Evolutionary conservation across 129 eudicot genomes (phyloP).

Genomic region (Solidago caesia): DNA sequence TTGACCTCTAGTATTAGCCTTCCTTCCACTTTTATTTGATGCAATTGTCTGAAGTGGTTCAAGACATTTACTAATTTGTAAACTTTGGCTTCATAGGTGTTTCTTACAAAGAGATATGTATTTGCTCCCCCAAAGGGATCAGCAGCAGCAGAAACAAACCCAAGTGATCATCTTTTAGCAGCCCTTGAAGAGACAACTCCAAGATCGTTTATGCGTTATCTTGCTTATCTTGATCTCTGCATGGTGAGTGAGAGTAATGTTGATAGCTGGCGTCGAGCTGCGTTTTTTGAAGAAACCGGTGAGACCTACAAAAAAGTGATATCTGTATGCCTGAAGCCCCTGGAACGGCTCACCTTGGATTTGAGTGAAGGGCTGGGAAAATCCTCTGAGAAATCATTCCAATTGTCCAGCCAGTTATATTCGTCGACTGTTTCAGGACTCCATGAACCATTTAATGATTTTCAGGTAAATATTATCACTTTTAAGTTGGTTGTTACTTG

Average conservation of each 20-base stretch:
- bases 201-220: constrained; percentile 64
- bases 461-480: constrained; percentile 54
- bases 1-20: background rate
- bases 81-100: constrained; percentile 48
- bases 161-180: constrained; percentile 85
- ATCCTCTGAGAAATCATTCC: constrained; percentile 46
- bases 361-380: constrained; percentile 52
- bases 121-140: constrained; percentile 97
- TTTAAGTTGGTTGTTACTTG: background rate
- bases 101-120: constrained; percentile 65
- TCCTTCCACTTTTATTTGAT: background rate
- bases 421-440: constrained; percentile 55
- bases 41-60: no score
- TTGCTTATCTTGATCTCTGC: constrained; percentile 86
- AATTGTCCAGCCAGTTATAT: constrained; percentile 58
- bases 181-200: constrained; percentile 68
- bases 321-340: constrained; percentile 67
- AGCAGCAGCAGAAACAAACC: constrained; percentile 88
- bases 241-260: constrained; percentile 92
- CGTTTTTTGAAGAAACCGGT: constrained; percentile 90
- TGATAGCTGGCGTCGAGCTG: constrained; percentile 90
- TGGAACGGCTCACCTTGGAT: constrained; percentile 63
- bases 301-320: constrained; percentile 87
- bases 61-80: background rate
- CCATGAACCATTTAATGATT: constrained; percentile 57